These are phyloP conservation scores for Aspergillus asperescens DNA, from an alignment of 495 filamentous ascomycete species.

Conservation along the genomic window DNA sequence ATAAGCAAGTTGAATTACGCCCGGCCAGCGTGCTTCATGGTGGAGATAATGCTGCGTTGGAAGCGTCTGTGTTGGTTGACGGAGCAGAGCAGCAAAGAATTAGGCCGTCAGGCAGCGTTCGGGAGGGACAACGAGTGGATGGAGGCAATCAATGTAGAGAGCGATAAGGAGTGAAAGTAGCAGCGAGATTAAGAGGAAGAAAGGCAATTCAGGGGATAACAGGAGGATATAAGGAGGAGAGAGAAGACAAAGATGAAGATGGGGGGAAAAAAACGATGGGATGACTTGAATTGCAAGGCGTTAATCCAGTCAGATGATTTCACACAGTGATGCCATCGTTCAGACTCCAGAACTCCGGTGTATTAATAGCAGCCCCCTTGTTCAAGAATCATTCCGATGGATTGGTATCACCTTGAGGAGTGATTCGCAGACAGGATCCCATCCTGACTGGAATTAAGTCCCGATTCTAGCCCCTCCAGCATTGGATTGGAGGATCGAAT, in stretches of 20 bases:
- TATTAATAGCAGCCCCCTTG: constrained; percentile 13
- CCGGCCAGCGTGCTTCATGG: constrained; percentile 26
- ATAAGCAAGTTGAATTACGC: constrained; percentile 8
- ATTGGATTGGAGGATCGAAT: neutral
- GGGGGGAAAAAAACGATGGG: neutral
- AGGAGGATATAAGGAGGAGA: constrained; percentile 3
- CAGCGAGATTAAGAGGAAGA: neutral
- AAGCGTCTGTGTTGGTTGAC: constrained; percentile 12
- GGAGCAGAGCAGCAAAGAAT: constrained; percentile 7
- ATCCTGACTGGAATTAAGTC: neutral
- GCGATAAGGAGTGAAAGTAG: neutral
- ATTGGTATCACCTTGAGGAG: neutral
- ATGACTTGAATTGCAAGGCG: constrained; percentile 1
- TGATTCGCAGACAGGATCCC: neutral
- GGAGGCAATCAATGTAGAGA: neutral
- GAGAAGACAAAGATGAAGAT: constrained; percentile 5
- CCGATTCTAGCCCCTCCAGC: neutral
- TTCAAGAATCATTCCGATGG: constrained; percentile 4
- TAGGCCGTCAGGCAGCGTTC: constrained; percentile 22
- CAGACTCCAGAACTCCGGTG: constrained; percentile 4
- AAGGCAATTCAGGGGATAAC: neutral
- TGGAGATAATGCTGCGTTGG: constrained; percentile 21
- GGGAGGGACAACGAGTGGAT: neutral
- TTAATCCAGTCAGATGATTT: constrained; percentile 7
- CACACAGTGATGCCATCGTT: constrained; percentile 3